A percentile compares a stretch with the other conserved stretches of the same genome.
Conservation (phyloP, 2,329 filamentous ascomycete genomes). For the Epichloe amarillans region DNA sequence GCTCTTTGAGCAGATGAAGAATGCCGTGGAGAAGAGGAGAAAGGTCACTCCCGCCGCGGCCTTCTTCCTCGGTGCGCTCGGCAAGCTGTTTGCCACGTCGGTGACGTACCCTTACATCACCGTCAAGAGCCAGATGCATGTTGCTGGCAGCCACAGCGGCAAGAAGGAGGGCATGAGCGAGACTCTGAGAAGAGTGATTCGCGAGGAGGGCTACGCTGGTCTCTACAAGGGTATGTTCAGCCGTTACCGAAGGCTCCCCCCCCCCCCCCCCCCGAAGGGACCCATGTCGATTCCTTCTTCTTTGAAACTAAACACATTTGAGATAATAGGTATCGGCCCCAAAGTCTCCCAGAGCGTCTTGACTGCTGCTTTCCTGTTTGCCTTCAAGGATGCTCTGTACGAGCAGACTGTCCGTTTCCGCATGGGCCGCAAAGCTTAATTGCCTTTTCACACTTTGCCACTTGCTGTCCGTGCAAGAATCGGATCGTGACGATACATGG, state of each 20-base stretch:
- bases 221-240: constrained; percentile 66
- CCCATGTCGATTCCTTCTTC: neutral
- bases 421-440: constrained; percentile 18
- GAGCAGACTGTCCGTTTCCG: constrained; percentile 62
- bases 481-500: neutral
- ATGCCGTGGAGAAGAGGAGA: constrained; percentile 58
- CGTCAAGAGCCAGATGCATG: constrained; percentile 95
- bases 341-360: constrained; percentile 96
- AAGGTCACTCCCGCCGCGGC: constrained; percentile 75
- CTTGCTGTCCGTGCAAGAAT: neutral
- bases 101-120: constrained; percentile 99
- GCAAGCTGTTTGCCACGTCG: constrained; percentile 85
- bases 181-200: constrained; percentile 65
- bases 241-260: neutral
- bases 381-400: constrained; percentile 95
- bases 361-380: constrained; percentile 91
- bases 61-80: constrained; percentile 81
- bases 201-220: constrained; percentile 80
- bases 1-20: constrained; percentile 97
- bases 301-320: constrained; percentile 3
- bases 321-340: constrained; percentile 63
- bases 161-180: constrained; percentile 69
- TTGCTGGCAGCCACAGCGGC: constrained; percentile 57
- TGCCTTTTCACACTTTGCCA: too few relatives aligned
- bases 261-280: too few relatives aligned